A percentile compares a stretch with the other conserved stretches of the same genome.
phyloP scores from a whole-genome alignment of 441 rosid species.

The Adansonia rubrostipa region DNA sequence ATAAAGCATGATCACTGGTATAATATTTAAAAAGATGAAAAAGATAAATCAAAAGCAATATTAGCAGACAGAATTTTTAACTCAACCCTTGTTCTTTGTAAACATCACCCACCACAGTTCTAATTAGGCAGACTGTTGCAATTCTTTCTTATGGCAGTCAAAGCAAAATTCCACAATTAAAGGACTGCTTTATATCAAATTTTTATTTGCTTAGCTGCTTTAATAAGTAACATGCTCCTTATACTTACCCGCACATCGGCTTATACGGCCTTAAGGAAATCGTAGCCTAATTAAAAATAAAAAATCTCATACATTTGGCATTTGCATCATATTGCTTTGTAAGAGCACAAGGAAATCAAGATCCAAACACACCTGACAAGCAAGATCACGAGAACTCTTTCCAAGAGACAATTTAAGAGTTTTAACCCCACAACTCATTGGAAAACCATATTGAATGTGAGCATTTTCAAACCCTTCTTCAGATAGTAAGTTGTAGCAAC shows the following conservation, averaged over 20 bases:
- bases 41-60: conserved; percentile 1
- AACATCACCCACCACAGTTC: not conserved
- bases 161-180: not conserved
- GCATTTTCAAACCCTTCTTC: conserved; percentile 49
- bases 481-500: conserved; percentile 91
- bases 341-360: conserved; percentile 17
- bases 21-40: conserved; percentile 1
- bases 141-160: conserved; percentile 9
- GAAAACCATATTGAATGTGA: conserved; percentile 62
- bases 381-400: conserved; percentile 77
- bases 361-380: conserved; percentile 74
- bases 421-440: conserved; percentile 74
- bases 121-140: not conserved
- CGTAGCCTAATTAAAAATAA: not conserved
- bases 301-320: conserved; percentile 1
- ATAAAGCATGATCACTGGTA: not conserved
- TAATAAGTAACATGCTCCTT: not conserved
- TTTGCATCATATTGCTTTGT: not conserved
- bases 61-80: not conserved
- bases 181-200: not conserved
- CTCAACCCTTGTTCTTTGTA: not conserved
- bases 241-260: not conserved
- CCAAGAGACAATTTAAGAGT: conserved; percentile 55
- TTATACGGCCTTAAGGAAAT: conserved; percentile 8
- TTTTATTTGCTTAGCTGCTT: conserved; percentile 6